These are phyloP conservation scores for Eucalyptus erythrocorys DNA, from an alignment of 345 rosid species.

Conservation along the genomic window DNA sequence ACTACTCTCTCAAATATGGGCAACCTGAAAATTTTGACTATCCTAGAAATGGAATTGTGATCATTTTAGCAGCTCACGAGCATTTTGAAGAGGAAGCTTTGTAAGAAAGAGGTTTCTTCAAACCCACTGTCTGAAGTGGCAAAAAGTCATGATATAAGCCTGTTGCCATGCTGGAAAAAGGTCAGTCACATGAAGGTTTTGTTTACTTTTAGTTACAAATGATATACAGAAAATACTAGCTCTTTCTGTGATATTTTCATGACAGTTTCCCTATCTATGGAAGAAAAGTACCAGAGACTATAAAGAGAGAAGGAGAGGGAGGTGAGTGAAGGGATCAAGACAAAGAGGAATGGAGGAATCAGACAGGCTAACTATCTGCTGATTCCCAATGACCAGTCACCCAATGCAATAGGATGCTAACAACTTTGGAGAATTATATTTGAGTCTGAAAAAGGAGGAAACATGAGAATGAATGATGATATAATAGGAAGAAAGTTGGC, in stretches of 20 bases:
- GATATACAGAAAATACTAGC: background rate
- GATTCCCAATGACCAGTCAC: background rate
- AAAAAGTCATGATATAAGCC: background rate
- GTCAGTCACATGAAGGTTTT: background rate
- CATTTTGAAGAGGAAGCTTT: background rate
- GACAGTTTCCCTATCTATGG: background rate
- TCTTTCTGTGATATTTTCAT: background rate
- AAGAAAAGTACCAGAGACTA: background rate
- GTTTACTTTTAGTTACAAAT: background rate
- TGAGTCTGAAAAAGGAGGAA: background rate
- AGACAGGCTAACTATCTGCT: background rate
- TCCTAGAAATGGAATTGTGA: background rate
- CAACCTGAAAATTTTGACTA: background rate
- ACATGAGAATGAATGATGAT: background rate
- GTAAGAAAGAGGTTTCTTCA: background rate
- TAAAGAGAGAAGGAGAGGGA: background rate
- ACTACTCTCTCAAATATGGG: background rate
- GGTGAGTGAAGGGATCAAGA: background rate
- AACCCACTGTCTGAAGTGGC: background rate
- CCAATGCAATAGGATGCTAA: background rate
- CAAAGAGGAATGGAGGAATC: background rate
- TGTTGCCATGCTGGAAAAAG: background rate
- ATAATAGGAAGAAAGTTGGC: background rate
- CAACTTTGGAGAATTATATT: background rate
- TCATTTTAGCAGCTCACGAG: background rate